A percentile compares a stretch with the other conserved stretches of the same genome.
phyloP scores from a whole-genome alignment of 208 protist species.

The Acanthamoeba healyi region DNA sequence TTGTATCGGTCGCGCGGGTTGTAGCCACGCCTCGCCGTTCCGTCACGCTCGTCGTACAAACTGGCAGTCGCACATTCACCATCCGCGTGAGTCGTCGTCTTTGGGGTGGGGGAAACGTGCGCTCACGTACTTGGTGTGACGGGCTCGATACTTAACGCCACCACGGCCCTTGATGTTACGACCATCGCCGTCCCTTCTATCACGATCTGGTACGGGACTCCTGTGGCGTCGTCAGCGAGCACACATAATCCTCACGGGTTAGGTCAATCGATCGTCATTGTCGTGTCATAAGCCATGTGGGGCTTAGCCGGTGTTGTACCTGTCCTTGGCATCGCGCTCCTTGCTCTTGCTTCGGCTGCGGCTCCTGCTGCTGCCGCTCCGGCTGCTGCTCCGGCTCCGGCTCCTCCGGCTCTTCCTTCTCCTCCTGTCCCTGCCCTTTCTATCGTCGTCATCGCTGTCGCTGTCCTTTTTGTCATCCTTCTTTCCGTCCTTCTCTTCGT shows the following conservation, averaged over 20 bases:
- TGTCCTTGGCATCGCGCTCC: slow-evolving; percentile 10
- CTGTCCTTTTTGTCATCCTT: not conserved
- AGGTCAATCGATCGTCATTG: not conserved
- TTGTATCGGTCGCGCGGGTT: slow-evolving; percentile 18
- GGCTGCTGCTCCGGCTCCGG: not conserved
- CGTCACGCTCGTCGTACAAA: not conserved
- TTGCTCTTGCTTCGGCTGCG: not conserved
- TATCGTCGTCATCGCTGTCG: not conserved
- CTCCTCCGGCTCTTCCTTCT: not conserved
- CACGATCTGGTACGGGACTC: not conserved
- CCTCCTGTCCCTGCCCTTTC: not conserved
- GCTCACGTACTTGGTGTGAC: not conserved
- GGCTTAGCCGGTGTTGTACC: no score
- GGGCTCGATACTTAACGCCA: not conserved
- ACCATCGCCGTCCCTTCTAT: not conserved
- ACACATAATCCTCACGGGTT: no score
- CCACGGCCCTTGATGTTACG: slow-evolving; percentile 26
- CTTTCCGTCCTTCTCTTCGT: not conserved
- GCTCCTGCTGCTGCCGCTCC: not conserved
- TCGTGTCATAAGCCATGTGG: no score
- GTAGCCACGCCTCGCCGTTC: not conserved
- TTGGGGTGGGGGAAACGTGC: not conserved
- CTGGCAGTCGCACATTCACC: not conserved
- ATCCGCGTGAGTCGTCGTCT: not conserved
- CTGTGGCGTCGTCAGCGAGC: not conserved